These are phyloP conservation scores for Hypoxylon sp. DNA, from an alignment of 2,329 filamentous ascomycete species.

Conservation along the genomic window DNA sequence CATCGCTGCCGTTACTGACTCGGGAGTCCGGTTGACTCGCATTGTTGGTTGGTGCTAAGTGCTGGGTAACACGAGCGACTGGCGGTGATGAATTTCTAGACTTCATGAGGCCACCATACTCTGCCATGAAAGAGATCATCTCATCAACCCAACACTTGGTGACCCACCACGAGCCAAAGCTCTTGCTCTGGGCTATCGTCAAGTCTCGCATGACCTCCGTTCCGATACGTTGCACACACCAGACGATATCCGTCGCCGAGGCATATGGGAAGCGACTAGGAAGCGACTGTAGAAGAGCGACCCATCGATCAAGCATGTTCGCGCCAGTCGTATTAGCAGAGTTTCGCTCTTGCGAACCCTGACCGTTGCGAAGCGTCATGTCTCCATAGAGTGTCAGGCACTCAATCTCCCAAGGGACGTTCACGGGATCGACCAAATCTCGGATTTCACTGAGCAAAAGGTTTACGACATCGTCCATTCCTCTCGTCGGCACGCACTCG, in stretches of 20 bases:
- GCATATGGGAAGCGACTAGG: constrained; percentile 81
- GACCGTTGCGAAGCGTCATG: constrained; percentile 64
- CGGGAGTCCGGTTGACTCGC: constrained; percentile 57
- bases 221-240: constrained; percentile 81
- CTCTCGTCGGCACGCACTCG: constrained; percentile 73
- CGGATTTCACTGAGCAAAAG: constrained; percentile 77
- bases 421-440: constrained; percentile 77
- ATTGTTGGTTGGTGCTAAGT: constrained; percentile 57
- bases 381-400: constrained; percentile 73
- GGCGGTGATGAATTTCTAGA: constrained; percentile 61
- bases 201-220: constrained; percentile 86
- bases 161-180: constrained; percentile 94
- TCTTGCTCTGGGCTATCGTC: constrained; percentile 82
- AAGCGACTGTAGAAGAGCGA: constrained; percentile 78
- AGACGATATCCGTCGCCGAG: constrained; percentile 79
- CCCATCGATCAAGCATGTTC: constrained; percentile 84
- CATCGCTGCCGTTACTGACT: constrained; percentile 64
- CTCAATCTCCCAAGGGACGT: constrained; percentile 76
- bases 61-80: constrained; percentile 52
- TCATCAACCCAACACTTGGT: constrained; percentile 97
- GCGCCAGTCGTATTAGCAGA: constrained; percentile 63
- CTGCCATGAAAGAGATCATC: constrained; percentile 90
- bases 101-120: constrained; percentile 89
- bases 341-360: constrained; percentile 58
- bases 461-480: constrained; percentile 77